Evolutionary conservation across 345 rosid species (phyloP), one percentile per base, ranked within the genome.

Genomic region (Acer negundo): DNA sequence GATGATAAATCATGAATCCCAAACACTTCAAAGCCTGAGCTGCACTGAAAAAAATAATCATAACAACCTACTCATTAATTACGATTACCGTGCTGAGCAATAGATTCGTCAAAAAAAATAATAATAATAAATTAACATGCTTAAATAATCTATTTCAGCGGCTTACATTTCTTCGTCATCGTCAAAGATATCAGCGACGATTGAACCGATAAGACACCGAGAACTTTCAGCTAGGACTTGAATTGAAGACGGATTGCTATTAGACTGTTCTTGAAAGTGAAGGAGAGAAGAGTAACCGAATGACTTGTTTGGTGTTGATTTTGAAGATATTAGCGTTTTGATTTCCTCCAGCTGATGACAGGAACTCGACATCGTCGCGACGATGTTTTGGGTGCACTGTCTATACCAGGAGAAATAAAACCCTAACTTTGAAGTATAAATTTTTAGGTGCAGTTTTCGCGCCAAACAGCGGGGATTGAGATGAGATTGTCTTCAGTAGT

Each of bases 21-120:
- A 85, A 68, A 42, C 94, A 90, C 85, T 88, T 90, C 80, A 90
- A 84, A 63, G 90, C 90, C 88, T 73, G 89, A 19, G 86, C 84
- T 56, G 91, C 87, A 19, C 91, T 90, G 81, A 69, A 76, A 23
- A 10, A 72, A 62, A 61, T n/a, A 69, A 65, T 53, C 16, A 73
- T 62, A 22, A 58, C 53, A 62, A 44, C 28, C 40, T 6, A 59
- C 7, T 7, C 20, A n/a, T 64, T 28, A 24, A 24, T 11, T 62
- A 24, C 22, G 17, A 63, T 46, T 19, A 5, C 31, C 1, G 40
- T 13, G 44, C 2, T 42, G 10, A 42, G 46, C 23, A 12, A 75
- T 17, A 13, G 7, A n/a, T 4, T 46, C 6, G 12, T 2, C 0
- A 46, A 13, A 35, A 66, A 64, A 31, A 11, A 7, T 4, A 22